Evolutionary conservation across 2,329 filamentous ascomycete genomes (phyloP).

Genomic region (Sporothrix variecibatus): DNA sequence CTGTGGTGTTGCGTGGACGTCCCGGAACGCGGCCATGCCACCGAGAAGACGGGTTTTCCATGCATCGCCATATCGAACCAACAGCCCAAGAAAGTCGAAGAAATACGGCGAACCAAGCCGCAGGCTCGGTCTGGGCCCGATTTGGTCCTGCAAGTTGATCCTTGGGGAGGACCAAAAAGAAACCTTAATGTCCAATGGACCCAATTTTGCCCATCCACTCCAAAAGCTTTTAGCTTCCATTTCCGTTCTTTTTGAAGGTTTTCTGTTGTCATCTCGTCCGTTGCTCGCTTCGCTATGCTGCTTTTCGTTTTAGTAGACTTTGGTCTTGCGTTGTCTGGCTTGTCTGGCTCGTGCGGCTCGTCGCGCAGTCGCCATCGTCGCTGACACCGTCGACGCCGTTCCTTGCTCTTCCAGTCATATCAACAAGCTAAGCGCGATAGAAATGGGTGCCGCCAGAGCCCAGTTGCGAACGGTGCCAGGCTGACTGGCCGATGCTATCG

Average conservation of each 20-base stretch:
- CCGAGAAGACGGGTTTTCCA: neutral
- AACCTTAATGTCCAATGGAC: neutral
- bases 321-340: neutral
- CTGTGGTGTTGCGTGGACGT: neutral
- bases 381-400: neutral
- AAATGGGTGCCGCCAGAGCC: neutral
- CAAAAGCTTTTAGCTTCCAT: conserved; percentile 4
- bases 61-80: neutral
- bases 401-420: conserved; percentile 6
- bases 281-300: neutral
- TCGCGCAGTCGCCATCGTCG: neutral
- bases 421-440: conserved; percentile 15
- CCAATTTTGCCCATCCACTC: neutral
- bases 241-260: neutral
- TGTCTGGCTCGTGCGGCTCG: neutral
- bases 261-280: neutral
- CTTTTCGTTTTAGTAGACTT: neutral
- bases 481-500: neutral
- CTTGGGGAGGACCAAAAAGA: neutral
- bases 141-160: conserved; percentile 1
- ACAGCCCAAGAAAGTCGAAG: neutral
- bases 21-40: neutral
- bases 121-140: neutral
- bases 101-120: neutral
- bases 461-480: neutral